Percentiles rank a stretch among this genome's conserved stretches.
Evolutionary conservation across 1,139 yeast species (phyloP).

Genomic region (Geotrichum aggregatum): DNA sequence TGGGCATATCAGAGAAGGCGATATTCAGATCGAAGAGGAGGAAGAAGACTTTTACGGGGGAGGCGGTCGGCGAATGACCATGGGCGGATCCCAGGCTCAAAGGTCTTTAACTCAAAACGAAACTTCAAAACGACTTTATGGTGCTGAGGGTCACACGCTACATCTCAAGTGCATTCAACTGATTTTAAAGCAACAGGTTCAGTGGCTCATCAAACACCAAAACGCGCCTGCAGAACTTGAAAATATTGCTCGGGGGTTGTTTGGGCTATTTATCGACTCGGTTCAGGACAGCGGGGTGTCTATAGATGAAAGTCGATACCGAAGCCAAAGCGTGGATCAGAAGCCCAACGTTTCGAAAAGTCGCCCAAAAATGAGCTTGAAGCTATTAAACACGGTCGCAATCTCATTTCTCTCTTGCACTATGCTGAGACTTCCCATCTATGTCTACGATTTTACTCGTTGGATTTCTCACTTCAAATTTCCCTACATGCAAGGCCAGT

Average conservation of each 20-base stretch:
- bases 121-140: conserved; percentile 41
- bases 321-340: not conserved
- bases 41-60: conserved; percentile 37
- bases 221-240: conserved; percentile 42
- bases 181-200: conserved; percentile 50
- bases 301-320: not conserved
- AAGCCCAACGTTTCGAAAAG: not conserved
- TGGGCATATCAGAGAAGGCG: conserved; percentile 86
- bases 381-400: conserved; percentile 24
- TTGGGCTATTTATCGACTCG: conserved; percentile 44
- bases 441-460: conserved; percentile 32
- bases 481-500: conserved; percentile 31
- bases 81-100: conserved; percentile 13
- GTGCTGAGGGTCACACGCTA: conserved; percentile 49
- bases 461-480: conserved; percentile 34
- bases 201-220: conserved; percentile 39
- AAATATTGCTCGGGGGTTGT: conserved; percentile 47
- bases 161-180: conserved; percentile 53
- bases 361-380: not conserved
- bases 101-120: not conserved
- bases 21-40: conserved; percentile 72
- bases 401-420: conserved; percentile 34
- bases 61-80: conserved; percentile 22
- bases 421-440: conserved; percentile 31
- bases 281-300: not conserved